A percentile compares a stretch with the other conserved stretches of the same genome.
Conservation (phyloP, 345 rosid genomes). For the Viola odorata region DNA sequence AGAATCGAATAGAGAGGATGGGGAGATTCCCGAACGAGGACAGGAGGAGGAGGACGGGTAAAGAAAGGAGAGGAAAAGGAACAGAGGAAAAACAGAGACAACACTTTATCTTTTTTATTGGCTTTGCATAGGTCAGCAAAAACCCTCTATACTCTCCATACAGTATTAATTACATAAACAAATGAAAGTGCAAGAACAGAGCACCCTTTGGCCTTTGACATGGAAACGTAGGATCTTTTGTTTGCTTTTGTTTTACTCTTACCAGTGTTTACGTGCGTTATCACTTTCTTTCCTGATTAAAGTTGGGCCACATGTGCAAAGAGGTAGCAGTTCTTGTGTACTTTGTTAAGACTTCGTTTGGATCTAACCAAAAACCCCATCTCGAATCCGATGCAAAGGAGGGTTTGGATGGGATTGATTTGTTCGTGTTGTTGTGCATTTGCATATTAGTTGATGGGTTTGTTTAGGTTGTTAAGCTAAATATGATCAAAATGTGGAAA, state of each 20-base stretch:
- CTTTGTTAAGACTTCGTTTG: slow-evolving; percentile 8
- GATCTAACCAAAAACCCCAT: slow-evolving; percentile 11
- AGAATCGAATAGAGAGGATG: slow-evolving; percentile 9
- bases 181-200: background rate
- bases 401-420: no score
- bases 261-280: slow-evolving; percentile 30
- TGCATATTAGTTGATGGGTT: no score
- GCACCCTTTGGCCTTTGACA: slow-evolving; percentile 27
- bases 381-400: slow-evolving; percentile 10
- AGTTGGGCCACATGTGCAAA: slow-evolving; percentile 23
- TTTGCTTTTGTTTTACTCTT: slow-evolving; percentile 23
- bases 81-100: background rate
- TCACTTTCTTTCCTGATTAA: slow-evolving; percentile 36
- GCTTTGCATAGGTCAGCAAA: slow-evolving; percentile 50
- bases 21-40: slow-evolving; percentile 72
- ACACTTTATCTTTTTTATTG: background rate
- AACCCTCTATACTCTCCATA: background rate
- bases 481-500: no score
- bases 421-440: no score
- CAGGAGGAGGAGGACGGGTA: slow-evolving; percentile 36
- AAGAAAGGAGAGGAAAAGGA: slow-evolving; percentile 10
- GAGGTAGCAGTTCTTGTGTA: background rate
- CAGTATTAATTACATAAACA: background rate
- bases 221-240: slow-evolving; percentile 8
- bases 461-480: no score